Conservation (phyloP, 2,329 filamentous ascomycete genomes). For the Drechmeria coniospora region DNA sequence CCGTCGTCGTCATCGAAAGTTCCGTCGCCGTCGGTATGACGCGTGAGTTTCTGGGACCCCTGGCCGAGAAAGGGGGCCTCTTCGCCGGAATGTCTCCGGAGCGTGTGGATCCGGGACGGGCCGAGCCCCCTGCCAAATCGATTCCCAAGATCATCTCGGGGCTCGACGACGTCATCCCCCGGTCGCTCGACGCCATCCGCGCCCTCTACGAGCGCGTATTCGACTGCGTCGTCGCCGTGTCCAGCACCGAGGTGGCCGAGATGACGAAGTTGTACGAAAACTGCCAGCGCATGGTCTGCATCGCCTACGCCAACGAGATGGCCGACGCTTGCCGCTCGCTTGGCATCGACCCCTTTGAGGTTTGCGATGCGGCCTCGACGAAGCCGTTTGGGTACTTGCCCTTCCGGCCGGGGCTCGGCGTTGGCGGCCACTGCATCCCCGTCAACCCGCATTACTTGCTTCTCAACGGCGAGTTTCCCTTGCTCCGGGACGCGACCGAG, state of each 20-base stretch:
- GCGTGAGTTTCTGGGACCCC: slow-evolving; percentile 28
- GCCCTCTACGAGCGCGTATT: slow-evolving; percentile 31
- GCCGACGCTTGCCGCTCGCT: slow-evolving; percentile 32
- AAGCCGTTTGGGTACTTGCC: slow-evolving; percentile 39
- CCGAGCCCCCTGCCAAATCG: slow-evolving; percentile 19
- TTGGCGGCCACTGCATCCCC: slow-evolving; percentile 41
- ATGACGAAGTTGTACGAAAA: slow-evolving; percentile 45
- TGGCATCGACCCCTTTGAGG: slow-evolving; percentile 34
- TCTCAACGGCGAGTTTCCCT: slow-evolving; percentile 28
- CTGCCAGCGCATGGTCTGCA: slow-evolving; percentile 38
- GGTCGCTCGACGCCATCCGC: slow-evolving; percentile 27
- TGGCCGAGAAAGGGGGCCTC: slow-evolving; percentile 25
- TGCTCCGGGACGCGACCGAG: slow-evolving; percentile 27
- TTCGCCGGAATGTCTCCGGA: slow-evolving; percentile 36
- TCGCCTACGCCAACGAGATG: slow-evolving; percentile 41
- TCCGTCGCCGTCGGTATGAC: slow-evolving; percentile 41
- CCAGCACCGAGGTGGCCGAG: slow-evolving; percentile 37
- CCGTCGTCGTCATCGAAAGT: slow-evolving; percentile 35
- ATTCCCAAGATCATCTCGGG: slow-evolving; percentile 41
- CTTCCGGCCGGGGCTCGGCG: slow-evolving; percentile 30
- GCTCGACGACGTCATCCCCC: slow-evolving; percentile 28
- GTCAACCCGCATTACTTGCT: slow-evolving; percentile 39
- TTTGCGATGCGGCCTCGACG: slow-evolving; percentile 30
- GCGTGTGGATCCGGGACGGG: slow-evolving; percentile 35
- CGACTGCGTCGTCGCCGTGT: slow-evolving; percentile 30